phyloP scores from a whole-genome alignment of 208 protist species.

The Porcisia deanei region DNA sequence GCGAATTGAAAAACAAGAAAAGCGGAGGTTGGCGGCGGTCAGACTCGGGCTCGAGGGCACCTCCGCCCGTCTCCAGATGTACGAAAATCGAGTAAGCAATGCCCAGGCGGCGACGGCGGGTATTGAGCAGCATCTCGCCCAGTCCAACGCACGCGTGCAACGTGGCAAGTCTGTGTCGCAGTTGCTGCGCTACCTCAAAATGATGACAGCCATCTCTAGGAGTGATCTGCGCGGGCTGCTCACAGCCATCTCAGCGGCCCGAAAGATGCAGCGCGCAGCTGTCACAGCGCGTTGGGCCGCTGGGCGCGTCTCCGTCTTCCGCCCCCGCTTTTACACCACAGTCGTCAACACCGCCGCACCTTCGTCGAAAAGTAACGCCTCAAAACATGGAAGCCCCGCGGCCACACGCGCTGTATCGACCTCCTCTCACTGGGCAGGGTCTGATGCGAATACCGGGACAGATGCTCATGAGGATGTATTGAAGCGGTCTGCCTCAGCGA shows the following conservation, averaged over 20 bases:
- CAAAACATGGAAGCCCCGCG: constrained; percentile 2
- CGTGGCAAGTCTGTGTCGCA: constrained; percentile 72
- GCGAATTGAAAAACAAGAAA: constrained; percentile 72
- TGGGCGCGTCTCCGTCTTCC: constrained; percentile 54
- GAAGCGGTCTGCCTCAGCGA: not conserved
- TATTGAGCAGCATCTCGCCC: constrained; percentile 85
- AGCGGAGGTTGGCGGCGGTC: constrained; percentile 67
- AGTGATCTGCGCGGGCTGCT: constrained; percentile 52
- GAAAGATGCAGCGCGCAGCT: constrained; percentile 53
- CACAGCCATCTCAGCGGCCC: constrained; percentile 58
- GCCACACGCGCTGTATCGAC: not conserved
- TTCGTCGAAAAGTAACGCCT: not conserved
- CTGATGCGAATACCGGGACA: not conserved
- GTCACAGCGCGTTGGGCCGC: constrained; percentile 65
- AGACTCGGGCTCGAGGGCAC: constrained; percentile 84
- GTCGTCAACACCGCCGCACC: constrained; percentile 20
- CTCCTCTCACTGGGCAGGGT: not conserved
- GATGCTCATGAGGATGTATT: not conserved
- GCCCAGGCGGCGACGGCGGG: constrained; percentile 80
- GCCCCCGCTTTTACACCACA: constrained; percentile 67
- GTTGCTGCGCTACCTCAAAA: constrained; percentile 76
- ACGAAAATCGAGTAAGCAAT: constrained; percentile 84
- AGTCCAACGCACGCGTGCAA: constrained; percentile 82
- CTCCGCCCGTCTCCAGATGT: constrained; percentile 64
- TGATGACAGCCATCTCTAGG: constrained; percentile 54